phyloP scores from a whole-genome alignment of 2,329 filamentous ascomycete genomes.

The Bipolaris sorokiniana region DNA sequence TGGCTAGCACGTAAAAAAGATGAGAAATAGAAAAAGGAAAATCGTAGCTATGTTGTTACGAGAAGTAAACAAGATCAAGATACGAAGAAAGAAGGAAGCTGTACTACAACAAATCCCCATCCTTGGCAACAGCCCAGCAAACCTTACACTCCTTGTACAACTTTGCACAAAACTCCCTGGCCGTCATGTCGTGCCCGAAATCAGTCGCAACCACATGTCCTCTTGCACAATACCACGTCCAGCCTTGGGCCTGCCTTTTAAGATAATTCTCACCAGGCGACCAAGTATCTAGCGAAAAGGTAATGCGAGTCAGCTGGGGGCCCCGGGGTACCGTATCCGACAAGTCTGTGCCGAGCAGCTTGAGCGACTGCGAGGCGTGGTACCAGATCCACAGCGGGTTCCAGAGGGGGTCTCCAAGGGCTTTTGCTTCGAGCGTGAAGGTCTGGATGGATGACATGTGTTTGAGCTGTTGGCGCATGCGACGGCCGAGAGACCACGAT shows the following conservation, averaged over 20 bases:
- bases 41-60: background rate
- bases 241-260: slow-evolving; percentile 29
- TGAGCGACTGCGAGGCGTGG: slow-evolving; percentile 44
- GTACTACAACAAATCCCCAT: slow-evolving; percentile 1
- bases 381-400: slow-evolving; percentile 51
- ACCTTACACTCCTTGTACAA: slow-evolving; percentile 37
- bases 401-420: slow-evolving; percentile 48
- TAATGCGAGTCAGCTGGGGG: slow-evolving; percentile 38
- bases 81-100: background rate
- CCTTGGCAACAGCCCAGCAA: slow-evolving; percentile 26
- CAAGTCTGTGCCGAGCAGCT: slow-evolving; percentile 32
- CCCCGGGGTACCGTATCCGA: slow-evolving; percentile 16
- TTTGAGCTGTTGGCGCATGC: slow-evolving; percentile 33
- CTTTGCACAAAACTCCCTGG: slow-evolving; percentile 40
- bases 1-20: slow-evolving; percentile 81
- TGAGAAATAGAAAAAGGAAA: background rate
- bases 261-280: slow-evolving; percentile 46
- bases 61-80: background rate
- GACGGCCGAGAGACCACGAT: slow-evolving; percentile 40
- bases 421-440: slow-evolving; percentile 42
- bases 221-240: slow-evolving; percentile 45
- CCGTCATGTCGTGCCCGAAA: slow-evolving; percentile 27
- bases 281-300: slow-evolving; percentile 46
- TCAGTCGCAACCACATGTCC: slow-evolving; percentile 36
- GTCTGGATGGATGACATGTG: slow-evolving; percentile 25